Evolutionary conservation across 768 basidiomycete genomes (phyloP).

Genomic region (Flagelloscypha sp.): DNA sequence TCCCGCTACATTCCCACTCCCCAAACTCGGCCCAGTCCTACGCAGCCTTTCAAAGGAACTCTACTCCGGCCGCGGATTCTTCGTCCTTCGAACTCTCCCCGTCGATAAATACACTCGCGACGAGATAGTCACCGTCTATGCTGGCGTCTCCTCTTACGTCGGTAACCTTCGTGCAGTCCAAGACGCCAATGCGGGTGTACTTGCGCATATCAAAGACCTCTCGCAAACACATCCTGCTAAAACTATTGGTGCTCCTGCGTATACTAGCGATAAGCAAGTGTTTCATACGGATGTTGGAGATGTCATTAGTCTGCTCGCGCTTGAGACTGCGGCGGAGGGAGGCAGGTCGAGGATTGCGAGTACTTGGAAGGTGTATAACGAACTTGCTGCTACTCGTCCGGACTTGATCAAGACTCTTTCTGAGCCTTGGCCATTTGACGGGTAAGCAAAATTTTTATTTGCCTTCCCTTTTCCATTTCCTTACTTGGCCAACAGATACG

Average conservation of each 20-base stretch:
- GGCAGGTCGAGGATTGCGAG: constrained; percentile 3
- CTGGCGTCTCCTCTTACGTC: constrained; percentile 18
- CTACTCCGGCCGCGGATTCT: constrained; percentile 18
- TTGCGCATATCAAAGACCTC: constrained; percentile 19
- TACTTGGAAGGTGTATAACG: constrained; percentile 4
- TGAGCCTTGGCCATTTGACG: constrained; percentile 3
- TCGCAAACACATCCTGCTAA: constrained; percentile 11
- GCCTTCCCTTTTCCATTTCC: background rate
- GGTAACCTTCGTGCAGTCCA: constrained; percentile 14
- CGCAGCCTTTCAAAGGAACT: constrained; percentile 14
- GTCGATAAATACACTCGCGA: constrained; percentile 15
- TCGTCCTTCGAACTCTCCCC: constrained; percentile 18
- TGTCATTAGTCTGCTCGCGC: constrained; percentile 10
- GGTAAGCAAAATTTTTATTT: background rate
- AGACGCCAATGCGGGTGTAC: constrained; percentile 15
- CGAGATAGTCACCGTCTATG: constrained; percentile 17
- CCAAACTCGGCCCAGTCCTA: constrained; percentile 15
- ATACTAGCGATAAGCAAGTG: constrained; percentile 20
- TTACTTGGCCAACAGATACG: background rate
- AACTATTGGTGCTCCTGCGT: constrained; percentile 16
- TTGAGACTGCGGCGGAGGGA: constrained; percentile 5
- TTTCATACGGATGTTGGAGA: constrained; percentile 18
- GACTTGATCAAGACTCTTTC: constrained; percentile 5
- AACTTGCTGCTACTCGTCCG: constrained; percentile 3
- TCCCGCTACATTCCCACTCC: constrained; percentile 20